Evolutionary conservation across 345 rosid genomes (phyloP).

Genomic region (Sapria himalayana): DNA sequence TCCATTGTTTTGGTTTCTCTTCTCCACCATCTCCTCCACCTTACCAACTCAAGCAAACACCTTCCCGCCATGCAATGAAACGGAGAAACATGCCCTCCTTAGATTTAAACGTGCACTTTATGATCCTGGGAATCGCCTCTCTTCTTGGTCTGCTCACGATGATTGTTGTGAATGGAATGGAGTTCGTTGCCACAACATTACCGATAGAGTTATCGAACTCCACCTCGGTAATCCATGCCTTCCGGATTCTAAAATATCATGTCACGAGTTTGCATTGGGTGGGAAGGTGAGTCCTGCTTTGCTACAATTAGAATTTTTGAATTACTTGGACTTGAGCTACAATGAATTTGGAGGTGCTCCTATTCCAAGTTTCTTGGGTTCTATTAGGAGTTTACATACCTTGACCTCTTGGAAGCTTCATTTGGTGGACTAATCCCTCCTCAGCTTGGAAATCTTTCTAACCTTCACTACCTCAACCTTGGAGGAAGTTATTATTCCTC

Average conservation of each 20-base stretch:
- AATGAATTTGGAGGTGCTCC: conserved; percentile 3
- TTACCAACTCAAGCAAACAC: too few species aligned
- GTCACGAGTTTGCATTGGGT: background rate
- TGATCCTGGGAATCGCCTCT: background rate
- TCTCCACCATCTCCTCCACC: too few species aligned
- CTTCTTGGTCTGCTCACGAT: background rate
- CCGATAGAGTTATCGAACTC: conserved; percentile 1
- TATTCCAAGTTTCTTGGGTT: conserved; percentile 6
- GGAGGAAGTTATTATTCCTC: background rate
- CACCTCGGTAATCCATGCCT: background rate
- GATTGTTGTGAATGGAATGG: conserved; percentile 5
- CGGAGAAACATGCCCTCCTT: conserved; percentile 7
- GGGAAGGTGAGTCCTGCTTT: conserved; percentile 8
- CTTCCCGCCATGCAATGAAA: conserved; percentile 7
- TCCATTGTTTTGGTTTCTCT: too few species aligned
- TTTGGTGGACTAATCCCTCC: conserved; percentile 2
- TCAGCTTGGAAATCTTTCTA: conserved; percentile 9
- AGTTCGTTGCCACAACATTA: background rate
- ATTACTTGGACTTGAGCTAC: conserved; percentile 5
- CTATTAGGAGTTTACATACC: background rate
- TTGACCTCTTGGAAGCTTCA: background rate
- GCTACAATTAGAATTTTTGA: conserved; percentile 2
- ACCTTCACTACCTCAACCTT: conserved; percentile 9
- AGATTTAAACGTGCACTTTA: background rate
- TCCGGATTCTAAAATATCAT: too few species aligned